Evolutionary conservation across 768 basidiomycete genomes (phyloP).

Genomic region (Termitomyces bulborhizus): DNA sequence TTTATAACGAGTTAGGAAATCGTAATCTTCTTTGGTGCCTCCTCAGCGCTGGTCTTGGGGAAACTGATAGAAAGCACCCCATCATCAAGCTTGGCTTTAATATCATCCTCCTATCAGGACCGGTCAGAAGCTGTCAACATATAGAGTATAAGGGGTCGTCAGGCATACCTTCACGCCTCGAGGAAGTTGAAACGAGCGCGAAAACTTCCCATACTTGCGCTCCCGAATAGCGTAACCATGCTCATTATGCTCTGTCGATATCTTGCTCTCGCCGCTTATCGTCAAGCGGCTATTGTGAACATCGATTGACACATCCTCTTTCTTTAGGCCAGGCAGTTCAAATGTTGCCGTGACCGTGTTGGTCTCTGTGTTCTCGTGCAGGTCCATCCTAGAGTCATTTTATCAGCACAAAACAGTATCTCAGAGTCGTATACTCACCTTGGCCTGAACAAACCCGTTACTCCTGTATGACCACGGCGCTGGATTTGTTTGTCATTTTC

Average conservation of each 20-base stretch:
- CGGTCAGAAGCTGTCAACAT: background rate
- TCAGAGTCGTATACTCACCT: conserved; percentile 6
- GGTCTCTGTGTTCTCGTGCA: conserved; percentile 35
- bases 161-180: conserved; percentile 36
- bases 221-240: conserved; percentile 36
- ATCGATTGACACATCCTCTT: conserved; percentile 41
- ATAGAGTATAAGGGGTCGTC: background rate
- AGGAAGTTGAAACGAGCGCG: conserved; percentile 41
- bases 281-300: conserved; percentile 40
- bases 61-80: conserved; percentile 42
- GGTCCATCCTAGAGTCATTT: conserved; percentile 31
- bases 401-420: background rate
- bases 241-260: conserved; percentile 25
- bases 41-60: conserved; percentile 36
- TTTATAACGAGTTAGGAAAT: conserved; percentile 13
- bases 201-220: conserved; percentile 41
- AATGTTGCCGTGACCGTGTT: conserved; percentile 44
- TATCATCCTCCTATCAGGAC: conserved; percentile 29
- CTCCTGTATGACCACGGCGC: conserved; percentile 3
- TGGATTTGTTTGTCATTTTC: background rate
- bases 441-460: conserved; percentile 13
- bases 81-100: conserved; percentile 41
- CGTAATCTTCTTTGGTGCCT: conserved; percentile 38
- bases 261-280: conserved; percentile 37
- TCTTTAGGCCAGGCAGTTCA: conserved; percentile 49